A percentile compares a stretch with the other conserved stretches of the same genome.
These are phyloP conservation scores for Moesziomyces parantarcticus DNA, from an alignment of 1,284 basidiomycete species.

Conservation along the genomic window DNA sequence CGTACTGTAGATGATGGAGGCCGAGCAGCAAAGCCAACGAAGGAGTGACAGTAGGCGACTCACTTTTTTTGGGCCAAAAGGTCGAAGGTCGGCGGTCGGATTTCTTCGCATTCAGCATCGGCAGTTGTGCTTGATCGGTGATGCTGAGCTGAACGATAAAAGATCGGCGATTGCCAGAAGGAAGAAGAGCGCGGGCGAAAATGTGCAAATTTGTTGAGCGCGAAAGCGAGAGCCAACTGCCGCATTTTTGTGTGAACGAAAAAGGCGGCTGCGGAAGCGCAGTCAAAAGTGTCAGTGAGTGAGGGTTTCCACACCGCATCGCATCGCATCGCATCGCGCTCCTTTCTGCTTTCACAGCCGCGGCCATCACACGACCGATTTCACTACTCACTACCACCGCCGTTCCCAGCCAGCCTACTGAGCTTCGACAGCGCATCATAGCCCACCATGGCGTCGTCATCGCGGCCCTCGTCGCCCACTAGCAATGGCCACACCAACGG, in stretches of 20 bases:
- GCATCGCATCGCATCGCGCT: no score
- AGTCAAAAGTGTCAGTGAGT: not conserved
- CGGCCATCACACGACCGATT: conserved; percentile 26
- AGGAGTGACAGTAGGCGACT: no score
- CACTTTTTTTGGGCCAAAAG: no score
- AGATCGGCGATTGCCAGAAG: not conserved
- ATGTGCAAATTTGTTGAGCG: conserved; percentile 8
- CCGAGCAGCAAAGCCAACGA: no score
- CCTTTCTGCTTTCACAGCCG: not conserved
- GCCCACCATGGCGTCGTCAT: conserved; percentile 22
- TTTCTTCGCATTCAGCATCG: no score
- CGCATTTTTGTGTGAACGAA: no score
- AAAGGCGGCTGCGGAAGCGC: no score
- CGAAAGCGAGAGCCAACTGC: not conserved
- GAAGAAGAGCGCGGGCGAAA: conserved; percentile 23
- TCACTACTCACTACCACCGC: conserved; percentile 2
- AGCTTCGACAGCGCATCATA: not conserved
- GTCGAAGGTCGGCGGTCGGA: no score
- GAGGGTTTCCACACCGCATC: no score
- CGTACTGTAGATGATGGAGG: no score
- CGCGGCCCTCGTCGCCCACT: conserved; percentile 16
- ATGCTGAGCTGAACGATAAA: not conserved
- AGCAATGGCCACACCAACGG: not conserved
- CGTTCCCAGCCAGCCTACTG: not conserved
- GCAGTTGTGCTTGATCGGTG: not conserved